These are phyloP conservation scores for Blastocrithidia nonstop DNA, from an alignment of 208 protist genomes.

Conservation along the genomic window DNA sequence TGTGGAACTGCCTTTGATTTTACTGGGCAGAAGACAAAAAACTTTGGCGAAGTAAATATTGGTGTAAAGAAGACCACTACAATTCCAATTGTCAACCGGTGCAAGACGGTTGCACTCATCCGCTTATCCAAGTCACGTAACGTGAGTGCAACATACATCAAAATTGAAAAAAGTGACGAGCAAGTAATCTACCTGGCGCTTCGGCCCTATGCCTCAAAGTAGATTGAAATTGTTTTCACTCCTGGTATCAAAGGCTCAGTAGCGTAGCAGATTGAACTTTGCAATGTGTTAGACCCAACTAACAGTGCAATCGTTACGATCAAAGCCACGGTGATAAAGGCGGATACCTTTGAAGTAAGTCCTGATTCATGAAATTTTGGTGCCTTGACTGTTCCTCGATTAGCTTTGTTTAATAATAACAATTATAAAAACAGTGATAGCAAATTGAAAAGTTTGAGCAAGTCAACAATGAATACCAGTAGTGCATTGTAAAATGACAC, in stretches of 20 bases:
- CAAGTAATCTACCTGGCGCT: constrained; percentile 46
- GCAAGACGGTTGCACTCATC: constrained; percentile 56
- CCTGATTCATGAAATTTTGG: constrained; percentile 74
- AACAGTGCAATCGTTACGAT: constrained; percentile 45
- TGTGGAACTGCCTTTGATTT: constrained; percentile 56
- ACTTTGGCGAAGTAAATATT: constrained; percentile 82
- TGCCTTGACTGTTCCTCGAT: constrained; percentile 4
- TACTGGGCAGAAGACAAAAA: constrained; percentile 68
- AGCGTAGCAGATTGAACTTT: constrained; percentile 57
- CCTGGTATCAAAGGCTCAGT: constrained; percentile 74
- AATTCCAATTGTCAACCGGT: constrained; percentile 57
- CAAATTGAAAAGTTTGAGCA: neutral
- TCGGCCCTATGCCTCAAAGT: constrained; percentile 61
- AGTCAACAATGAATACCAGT: neutral
- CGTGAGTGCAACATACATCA: constrained; percentile 72
- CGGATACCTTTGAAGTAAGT: constrained; percentile 76
- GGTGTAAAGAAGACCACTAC: constrained; percentile 70
- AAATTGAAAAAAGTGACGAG: constrained; percentile 58
- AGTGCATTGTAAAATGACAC: constrained; percentile 5
- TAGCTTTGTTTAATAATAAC: neutral
- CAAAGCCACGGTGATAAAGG: constrained; percentile 72
- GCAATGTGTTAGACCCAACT: constrained; percentile 50
- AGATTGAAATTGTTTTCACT: constrained; percentile 62
- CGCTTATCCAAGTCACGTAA: constrained; percentile 59
- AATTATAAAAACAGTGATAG: neutral